Conservation (phyloP, 2,329 filamentous ascomycete genomes). For the Ceratocystis colombiana region DNA sequence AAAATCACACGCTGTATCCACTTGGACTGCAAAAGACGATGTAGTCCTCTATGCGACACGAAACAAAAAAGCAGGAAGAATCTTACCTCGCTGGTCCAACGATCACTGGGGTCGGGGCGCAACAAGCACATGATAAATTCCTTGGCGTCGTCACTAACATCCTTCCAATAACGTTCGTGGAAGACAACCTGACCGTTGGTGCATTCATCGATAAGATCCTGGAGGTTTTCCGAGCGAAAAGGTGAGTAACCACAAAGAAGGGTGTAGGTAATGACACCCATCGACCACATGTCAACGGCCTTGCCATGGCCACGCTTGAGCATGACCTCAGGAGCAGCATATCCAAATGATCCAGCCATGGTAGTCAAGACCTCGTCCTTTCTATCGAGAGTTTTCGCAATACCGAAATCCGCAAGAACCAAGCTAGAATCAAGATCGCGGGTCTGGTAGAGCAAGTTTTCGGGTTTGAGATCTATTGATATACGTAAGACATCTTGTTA, state of each 20-base stretch:
- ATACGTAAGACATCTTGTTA: background rate
- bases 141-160: conserved; percentile 91
- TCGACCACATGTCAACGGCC: conserved; percentile 97
- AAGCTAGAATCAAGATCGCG: conserved; percentile 67
- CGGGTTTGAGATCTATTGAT: conserved; percentile 95
- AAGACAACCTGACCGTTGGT: conserved; percentile 75
- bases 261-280: conserved; percentile 98
- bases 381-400: conserved; percentile 91
- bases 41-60: background rate
- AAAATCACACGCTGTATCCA: conserved; percentile 9
- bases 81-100: conserved; percentile 63
- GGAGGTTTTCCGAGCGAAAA: conserved; percentile 87
- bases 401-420: conserved; percentile 93
- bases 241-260: conserved; percentile 96
- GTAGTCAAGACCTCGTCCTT: conserved; percentile 88
- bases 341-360: conserved; percentile 97
- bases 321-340: conserved; percentile 97
- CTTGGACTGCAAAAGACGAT: conserved; percentile 11
- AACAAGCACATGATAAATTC: conserved; percentile 80
- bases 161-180: conserved; percentile 97
- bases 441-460: conserved; percentile 91
- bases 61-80: background rate
- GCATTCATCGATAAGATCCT: conserved; percentile 91
- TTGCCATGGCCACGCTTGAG: conserved; percentile 95
- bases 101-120: conserved; percentile 64